These are phyloP conservation scores for Passiflora organensis DNA, from an alignment of 345 rosid species.

Conservation along the genomic window DNA sequence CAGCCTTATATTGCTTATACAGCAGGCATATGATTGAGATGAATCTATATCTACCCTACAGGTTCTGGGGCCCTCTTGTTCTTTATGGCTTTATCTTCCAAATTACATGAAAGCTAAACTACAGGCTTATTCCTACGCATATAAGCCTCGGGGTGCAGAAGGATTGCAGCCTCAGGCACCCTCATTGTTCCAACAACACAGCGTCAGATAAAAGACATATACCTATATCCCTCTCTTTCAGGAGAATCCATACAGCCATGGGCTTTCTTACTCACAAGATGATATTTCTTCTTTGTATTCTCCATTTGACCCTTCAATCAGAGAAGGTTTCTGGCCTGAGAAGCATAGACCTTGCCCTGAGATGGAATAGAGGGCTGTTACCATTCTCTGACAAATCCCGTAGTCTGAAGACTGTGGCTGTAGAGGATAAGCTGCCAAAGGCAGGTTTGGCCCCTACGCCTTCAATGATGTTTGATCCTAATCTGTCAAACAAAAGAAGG, in stretches of 20 bases:
- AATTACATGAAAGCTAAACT: constrained; percentile 28
- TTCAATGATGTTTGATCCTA: constrained; percentile 44
- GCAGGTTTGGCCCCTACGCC: constrained; percentile 47
- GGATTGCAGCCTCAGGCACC: constrained; percentile 17
- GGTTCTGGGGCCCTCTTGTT: constrained; percentile 26
- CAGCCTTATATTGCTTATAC: constrained; percentile 52
- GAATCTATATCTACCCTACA: constrained; percentile 50
- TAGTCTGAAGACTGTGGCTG: constrained; percentile 28
- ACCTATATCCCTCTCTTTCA: constrained; percentile 11
- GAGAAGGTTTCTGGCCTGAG: constrained; percentile 33
- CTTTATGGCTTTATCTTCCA: constrained; percentile 28
- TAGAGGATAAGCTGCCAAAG: constrained; percentile 24
- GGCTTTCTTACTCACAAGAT: constrained; percentile 23
- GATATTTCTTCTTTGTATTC: constrained; percentile 37
- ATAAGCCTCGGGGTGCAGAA: constrained; percentile 19
- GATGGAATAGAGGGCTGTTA: constrained; percentile 31
- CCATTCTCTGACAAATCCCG: constrained; percentile 33
- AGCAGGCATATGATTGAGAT: constrained; percentile 43
- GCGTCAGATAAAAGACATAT: constrained; percentile 9
- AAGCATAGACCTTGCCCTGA: constrained; percentile 35
- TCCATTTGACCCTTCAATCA: constrained; percentile 31
- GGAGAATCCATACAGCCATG: constrained; percentile 32
- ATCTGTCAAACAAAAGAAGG: constrained; percentile 58
- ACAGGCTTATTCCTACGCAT: constrained; percentile 22
- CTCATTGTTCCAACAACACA: constrained; percentile 15